Evolutionary conservation across 2,329 filamentous ascomycete species (phyloP).

Genomic region (Pyrenochaeta sp.): DNA sequence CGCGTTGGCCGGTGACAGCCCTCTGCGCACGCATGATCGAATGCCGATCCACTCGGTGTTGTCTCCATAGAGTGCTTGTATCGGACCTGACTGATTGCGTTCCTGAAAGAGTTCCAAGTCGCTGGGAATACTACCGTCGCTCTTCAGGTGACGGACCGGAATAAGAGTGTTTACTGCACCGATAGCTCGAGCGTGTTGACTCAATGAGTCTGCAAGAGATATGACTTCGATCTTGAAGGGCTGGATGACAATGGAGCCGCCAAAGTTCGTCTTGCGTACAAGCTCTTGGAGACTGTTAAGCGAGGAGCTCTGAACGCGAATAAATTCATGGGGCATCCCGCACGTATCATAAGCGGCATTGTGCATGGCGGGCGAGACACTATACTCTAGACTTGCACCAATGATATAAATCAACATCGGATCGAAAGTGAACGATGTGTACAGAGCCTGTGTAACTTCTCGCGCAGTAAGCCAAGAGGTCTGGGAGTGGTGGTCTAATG

Average conservation of each 20-base stretch:
- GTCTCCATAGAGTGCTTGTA: conserved; percentile 76
- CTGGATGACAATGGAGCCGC: conserved; percentile 74
- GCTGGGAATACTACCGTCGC: conserved; percentile 65
- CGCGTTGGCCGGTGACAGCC: conserved; percentile 74
- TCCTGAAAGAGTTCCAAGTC: conserved; percentile 63
- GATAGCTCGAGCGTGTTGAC: conserved; percentile 76
- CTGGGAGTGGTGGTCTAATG: conserved; percentile 47
- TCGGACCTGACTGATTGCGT: conserved; percentile 70
- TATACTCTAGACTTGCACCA: conserved; percentile 76
- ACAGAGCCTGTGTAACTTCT: conserved; percentile 72
- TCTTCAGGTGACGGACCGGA: conserved; percentile 69
- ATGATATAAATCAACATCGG: conserved; percentile 77
- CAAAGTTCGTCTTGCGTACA: conserved; percentile 72
- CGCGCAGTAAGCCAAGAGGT: conserved; percentile 65
- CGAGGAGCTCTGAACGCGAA: conserved; percentile 69
- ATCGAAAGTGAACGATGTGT: conserved; percentile 72
- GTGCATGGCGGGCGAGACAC: conserved; percentile 80
- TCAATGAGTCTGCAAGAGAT: conserved; percentile 70
- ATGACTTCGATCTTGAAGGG: conserved; percentile 80
- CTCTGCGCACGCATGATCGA: conserved; percentile 74
- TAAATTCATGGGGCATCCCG: conserved; percentile 74
- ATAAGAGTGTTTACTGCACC: conserved; percentile 80
- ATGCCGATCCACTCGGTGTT: conserved; percentile 87
- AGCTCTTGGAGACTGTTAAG: conserved; percentile 71
- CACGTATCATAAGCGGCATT: conserved; percentile 72